These are phyloP conservation scores for Phlyctochytrium planicorne DNA, from an alignment of 192 early-diverging fungal genomes.

Conservation along the genomic window DNA sequence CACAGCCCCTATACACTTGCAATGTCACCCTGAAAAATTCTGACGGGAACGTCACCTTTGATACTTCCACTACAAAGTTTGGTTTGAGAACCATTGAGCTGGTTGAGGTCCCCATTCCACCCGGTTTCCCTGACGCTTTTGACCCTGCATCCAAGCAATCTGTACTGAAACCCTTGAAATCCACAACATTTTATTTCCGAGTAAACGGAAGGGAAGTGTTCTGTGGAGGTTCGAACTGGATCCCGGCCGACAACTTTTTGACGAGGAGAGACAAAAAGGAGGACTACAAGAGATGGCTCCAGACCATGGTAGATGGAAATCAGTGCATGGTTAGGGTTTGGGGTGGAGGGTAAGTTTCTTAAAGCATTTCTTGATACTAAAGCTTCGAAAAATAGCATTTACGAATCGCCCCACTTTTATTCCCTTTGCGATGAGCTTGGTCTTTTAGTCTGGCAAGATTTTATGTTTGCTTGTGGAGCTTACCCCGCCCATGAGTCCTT, in stretches of 20 bases:
- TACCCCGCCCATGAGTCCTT: slow-evolving; percentile 50
- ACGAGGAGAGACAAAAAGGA: slow-evolving; percentile 24
- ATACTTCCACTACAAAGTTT: slow-evolving; percentile 1
- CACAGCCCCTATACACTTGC: slow-evolving; percentile 32
- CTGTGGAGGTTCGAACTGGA: slow-evolving; percentile 57
- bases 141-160: too few relatives aligned
- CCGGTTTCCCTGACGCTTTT: too few relatives aligned
- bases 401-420: slow-evolving; percentile 53
- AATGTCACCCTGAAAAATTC: slow-evolving; percentile 8
- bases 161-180: too few relatives aligned
- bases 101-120: slow-evolving; percentile 7
- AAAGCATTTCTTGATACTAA: background rate
- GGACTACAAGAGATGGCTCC: slow-evolving; percentile 26
- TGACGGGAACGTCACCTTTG: background rate
- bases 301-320: slow-evolving; percentile 41
- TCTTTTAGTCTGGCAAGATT: slow-evolving; percentile 64
- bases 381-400: slow-evolving; percentile 18
- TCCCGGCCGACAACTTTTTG: slow-evolving; percentile 55
- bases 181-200: slow-evolving; percentile 50
- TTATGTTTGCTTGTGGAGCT: slow-evolving; percentile 61
- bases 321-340: slow-evolving; percentile 63
- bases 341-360: slow-evolving; percentile 47
- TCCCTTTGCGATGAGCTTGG: slow-evolving; percentile 52
- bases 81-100: slow-evolving; percentile 11
- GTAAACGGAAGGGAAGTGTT: slow-evolving; percentile 50